Evolutionary conservation across 2,329 filamentous ascomycete genomes (phyloP).

Genomic region (Ophiocordyceps australis): DNA sequence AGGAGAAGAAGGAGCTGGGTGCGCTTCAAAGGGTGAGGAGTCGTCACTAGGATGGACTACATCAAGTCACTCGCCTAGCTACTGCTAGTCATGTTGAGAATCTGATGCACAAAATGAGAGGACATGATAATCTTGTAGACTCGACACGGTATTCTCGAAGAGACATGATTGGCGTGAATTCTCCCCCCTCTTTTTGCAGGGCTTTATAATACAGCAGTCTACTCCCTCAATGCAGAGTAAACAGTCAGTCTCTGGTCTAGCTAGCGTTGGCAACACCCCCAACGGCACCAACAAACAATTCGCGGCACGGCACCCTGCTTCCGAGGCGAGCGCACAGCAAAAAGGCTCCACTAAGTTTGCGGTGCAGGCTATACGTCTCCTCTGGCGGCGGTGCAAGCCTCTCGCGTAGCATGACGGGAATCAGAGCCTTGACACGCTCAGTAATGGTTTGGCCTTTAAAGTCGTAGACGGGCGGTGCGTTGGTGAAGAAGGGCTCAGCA

Average conservation of each 20-base stretch:
- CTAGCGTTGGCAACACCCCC: too few relatives aligned
- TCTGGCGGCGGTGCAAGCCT: constrained; percentile 80
- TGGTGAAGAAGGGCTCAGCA: constrained; percentile 71
- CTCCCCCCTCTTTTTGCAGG: too few relatives aligned
- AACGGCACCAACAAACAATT: constrained; percentile 54
- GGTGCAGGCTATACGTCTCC: constrained; percentile 90
- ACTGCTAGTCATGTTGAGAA: too few relatives aligned
- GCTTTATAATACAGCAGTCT: too few relatives aligned
- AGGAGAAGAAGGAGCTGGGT: constrained; percentile 62
- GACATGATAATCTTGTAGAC: background rate
- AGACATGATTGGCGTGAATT: background rate
- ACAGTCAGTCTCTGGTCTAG: too few relatives aligned
- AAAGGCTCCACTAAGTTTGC: constrained; percentile 91
- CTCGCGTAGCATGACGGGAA: constrained; percentile 87
- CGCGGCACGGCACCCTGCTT: constrained; percentile 63
- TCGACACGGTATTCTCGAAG: background rate
- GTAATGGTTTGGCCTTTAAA: constrained; percentile 93
- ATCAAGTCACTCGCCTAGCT: too few relatives aligned
- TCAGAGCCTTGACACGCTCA: constrained; percentile 71
- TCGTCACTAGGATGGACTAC: too few relatives aligned
- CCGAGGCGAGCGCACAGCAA: constrained; percentile 75
- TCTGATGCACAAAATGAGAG: too few relatives aligned
- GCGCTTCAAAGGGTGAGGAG: constrained; percentile 13
- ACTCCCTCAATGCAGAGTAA: too few relatives aligned
- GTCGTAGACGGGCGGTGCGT: constrained; percentile 71